phyloP scores from a whole-genome alignment of 192 early-diverging fungal species.

The Diversispora epigaea region DNA sequence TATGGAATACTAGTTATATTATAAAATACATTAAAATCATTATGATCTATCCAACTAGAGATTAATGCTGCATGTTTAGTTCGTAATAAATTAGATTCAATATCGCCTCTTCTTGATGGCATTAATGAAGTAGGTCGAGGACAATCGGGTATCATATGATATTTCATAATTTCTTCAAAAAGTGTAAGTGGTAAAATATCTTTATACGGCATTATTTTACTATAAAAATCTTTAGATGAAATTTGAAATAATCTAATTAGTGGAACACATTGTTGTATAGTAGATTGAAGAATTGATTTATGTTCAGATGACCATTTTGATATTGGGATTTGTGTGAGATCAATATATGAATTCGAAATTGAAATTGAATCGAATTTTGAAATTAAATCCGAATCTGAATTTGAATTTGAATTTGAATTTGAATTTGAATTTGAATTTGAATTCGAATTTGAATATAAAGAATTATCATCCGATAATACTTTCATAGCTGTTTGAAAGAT shows the following conservation, averaged over 20 bases:
- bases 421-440: too few relatives aligned
- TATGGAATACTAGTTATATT: slow-evolving; percentile 18
- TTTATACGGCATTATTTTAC: slow-evolving; percentile 11
- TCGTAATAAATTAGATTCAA: slow-evolving; percentile 16
- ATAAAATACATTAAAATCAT: neutral
- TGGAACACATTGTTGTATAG: slow-evolving; percentile 15
- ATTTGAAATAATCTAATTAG: slow-evolving; percentile 27
- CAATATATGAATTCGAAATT: neutral
- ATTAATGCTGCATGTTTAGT: slow-evolving; percentile 8
- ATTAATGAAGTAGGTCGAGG: neutral
- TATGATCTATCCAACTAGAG: slow-evolving; percentile 15
- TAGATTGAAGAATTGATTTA: neutral
- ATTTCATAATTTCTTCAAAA: slow-evolving; percentile 12
- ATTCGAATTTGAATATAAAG: too few relatives aligned
- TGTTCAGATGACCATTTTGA: slow-evolving; percentile 1
- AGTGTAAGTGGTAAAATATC: neutral
- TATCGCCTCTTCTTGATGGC: neutral
- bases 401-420: too few relatives aligned
- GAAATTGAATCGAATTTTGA: neutral
- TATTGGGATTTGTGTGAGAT: neutral
- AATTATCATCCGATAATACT: neutral
- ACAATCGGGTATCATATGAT: slow-evolving; percentile 13
- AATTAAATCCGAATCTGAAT: too few relatives aligned
- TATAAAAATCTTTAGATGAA: slow-evolving; percentile 24
- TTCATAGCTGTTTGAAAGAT: neutral